phyloP scores from a whole-genome alignment of 202 grass and related monocot species.

The Bolboschoenoplectus hybrid region DNA sequence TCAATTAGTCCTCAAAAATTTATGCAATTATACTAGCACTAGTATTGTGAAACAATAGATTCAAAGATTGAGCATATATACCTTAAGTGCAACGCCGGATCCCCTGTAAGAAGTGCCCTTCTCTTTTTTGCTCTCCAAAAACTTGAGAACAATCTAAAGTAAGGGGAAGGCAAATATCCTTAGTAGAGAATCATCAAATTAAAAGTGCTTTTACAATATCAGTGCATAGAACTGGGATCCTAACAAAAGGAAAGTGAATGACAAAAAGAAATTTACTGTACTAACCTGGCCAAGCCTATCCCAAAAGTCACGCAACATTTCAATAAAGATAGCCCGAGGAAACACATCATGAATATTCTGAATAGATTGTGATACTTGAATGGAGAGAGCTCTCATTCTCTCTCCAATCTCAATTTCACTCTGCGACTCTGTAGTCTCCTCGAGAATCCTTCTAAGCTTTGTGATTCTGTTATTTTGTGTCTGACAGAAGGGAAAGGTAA shows the following conservation, averaged over 20 bases:
- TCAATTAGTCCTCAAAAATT: background rate
- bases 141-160: slow-evolving; percentile 72
- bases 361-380: slow-evolving; percentile 74
- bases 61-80: slow-evolving; percentile 40
- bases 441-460: slow-evolving; percentile 84
- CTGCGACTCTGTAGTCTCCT: slow-evolving; percentile 86
- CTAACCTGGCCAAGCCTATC: slow-evolving; percentile 85
- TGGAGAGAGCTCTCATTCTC: slow-evolving; percentile 71
- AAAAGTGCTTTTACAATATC: background rate
- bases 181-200: background rate
- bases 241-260: background rate
- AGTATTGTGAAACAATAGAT: background rate
- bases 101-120: slow-evolving; percentile 81
- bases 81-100: slow-evolving; percentile 81
- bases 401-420: slow-evolving; percentile 80
- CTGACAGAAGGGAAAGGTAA: slow-evolving; percentile 40
- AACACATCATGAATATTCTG: slow-evolving; percentile 86
- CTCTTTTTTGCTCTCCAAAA: slow-evolving; percentile 95
- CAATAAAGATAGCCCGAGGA: slow-evolving; percentile 81
- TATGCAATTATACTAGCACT: background rate
- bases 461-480: slow-evolving; percentile 65
- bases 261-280: background rate
- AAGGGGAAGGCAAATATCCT: slow-evolving; percentile 2
- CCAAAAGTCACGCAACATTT: slow-evolving; percentile 90
- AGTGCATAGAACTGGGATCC: background rate